Evolutionary conservation across 768 basidiomycete species (phyloP).

Genomic region (Tremella mesenterica): DNA sequence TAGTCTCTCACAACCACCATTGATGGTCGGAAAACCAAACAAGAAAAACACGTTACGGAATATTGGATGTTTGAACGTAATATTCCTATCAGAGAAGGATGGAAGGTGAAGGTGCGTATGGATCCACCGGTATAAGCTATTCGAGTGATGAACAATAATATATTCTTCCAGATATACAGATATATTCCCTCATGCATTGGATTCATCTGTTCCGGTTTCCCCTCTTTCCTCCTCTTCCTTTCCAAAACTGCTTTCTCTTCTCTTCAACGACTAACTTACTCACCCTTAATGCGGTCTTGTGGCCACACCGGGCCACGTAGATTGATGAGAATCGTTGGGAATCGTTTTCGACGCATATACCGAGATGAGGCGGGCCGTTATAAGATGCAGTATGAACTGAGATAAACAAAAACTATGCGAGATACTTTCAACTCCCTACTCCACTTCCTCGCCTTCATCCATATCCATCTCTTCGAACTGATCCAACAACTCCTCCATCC

Average conservation of each 20-base stretch:
- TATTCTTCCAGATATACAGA: too few relatives aligned
- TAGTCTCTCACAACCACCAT: constrained; percentile 7
- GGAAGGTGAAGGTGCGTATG: constrained; percentile 13
- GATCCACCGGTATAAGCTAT: not conserved
- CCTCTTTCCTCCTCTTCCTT: too few relatives aligned
- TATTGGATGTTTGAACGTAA: constrained; percentile 10
- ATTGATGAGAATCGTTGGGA: too few relatives aligned
- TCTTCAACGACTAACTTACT: too few relatives aligned
- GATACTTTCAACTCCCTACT: not conserved
- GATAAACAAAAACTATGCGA: not conserved
- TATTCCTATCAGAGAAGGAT: constrained; percentile 2
- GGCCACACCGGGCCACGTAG: too few relatives aligned
- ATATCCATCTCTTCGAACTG: constrained; percentile 88
- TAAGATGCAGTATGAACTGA: not conserved
- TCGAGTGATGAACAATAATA: not conserved
- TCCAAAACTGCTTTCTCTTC: too few relatives aligned
- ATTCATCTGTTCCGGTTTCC: too few relatives aligned
- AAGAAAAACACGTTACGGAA: constrained; percentile 10
- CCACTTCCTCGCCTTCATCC: constrained; percentile 15
- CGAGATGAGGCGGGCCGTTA: not conserved
- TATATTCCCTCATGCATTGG: not conserved
- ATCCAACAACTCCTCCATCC: constrained; percentile 75
- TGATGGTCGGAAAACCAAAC: not conserved
- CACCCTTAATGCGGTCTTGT: too few relatives aligned
- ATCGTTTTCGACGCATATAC: too few relatives aligned